These are phyloP conservation scores for Avena sativa DNA, from an alignment of 176 grass and related monocot species.

Conservation along the genomic window DNA sequence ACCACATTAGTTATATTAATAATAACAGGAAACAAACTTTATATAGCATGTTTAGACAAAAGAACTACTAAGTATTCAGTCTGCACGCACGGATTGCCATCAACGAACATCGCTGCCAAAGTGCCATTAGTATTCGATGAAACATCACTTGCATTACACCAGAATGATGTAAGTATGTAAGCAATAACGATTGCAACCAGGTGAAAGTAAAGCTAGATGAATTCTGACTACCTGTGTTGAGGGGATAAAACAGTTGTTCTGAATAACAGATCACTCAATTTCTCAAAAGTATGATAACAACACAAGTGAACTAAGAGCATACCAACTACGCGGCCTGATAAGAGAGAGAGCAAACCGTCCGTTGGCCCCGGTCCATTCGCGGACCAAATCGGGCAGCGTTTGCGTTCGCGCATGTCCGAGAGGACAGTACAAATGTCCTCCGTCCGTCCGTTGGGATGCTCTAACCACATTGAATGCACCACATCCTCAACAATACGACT, in stretches of 20 bases:
- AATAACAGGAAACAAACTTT: not conserved
- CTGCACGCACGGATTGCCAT: slow-evolving; percentile 7
- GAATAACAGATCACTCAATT: not conserved
- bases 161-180: not conserved
- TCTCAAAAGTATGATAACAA: not conserved
- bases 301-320: not conserved
- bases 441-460: too few species aligned
- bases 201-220: not conserved
- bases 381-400: too few species aligned
- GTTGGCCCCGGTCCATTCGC: too few species aligned
- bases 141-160: not conserved
- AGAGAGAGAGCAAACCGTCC: too few species aligned
- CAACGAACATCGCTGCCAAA: not conserved
- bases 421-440: too few species aligned
- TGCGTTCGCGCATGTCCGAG: too few species aligned
- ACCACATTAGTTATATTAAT: slow-evolving; percentile 13
- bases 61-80: not conserved
- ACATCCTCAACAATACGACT: too few species aligned
- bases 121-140: not conserved
- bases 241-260: not conserved
- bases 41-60: not conserved
- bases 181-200: not conserved
- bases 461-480: too few species aligned
- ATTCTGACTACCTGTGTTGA: not conserved
- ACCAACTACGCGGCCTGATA: not conserved